Conservation (phyloP, 2,329 filamentous ascomycete genomes). For the Dothiorella sarmentorum region DNA sequence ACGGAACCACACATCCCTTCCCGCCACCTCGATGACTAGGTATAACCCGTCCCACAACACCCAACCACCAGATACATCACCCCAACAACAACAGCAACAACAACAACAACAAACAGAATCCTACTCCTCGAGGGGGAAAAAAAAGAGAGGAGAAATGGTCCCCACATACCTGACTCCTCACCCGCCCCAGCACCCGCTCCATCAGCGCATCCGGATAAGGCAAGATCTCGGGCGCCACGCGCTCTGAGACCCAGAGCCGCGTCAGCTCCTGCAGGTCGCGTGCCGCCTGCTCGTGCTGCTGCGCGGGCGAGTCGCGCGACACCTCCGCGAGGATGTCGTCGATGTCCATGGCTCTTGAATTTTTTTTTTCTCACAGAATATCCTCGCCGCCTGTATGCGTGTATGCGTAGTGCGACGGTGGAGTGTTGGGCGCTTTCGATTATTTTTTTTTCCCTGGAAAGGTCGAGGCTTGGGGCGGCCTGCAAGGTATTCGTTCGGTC, state of each 20-base stretch:
- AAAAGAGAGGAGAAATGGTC: not conserved
- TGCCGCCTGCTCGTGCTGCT: conserved; percentile 47
- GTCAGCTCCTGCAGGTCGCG: conserved; percentile 85
- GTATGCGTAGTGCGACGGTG: no score
- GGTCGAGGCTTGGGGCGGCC: no score
- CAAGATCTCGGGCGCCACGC: conserved; percentile 84
- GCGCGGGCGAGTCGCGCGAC: conserved; percentile 40
- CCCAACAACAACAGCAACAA: not conserved
- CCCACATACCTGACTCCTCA: conserved; percentile 35
- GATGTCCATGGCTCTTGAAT: conserved; percentile 41
- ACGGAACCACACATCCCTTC: not conserved
- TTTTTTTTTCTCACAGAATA: no score
- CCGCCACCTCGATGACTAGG: no score
- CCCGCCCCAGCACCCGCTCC: conserved; percentile 69
- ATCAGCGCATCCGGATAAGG: conserved; percentile 74
- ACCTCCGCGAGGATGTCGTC: conserved; percentile 53
- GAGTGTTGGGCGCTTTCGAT: no score
- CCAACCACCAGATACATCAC: no score
- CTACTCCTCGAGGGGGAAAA: not conserved
- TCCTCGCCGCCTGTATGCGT: no score
- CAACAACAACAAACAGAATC: no score
- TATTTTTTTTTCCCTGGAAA: no score
- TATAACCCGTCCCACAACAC: no score
- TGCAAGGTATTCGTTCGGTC: no score
- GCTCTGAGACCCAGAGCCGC: conserved; percentile 88